A percentile compares a stretch with the other conserved stretches of the same genome.
Conservation (phyloP, 495 filamentous ascomycete species). For the Penicillium paxilli region DNA sequence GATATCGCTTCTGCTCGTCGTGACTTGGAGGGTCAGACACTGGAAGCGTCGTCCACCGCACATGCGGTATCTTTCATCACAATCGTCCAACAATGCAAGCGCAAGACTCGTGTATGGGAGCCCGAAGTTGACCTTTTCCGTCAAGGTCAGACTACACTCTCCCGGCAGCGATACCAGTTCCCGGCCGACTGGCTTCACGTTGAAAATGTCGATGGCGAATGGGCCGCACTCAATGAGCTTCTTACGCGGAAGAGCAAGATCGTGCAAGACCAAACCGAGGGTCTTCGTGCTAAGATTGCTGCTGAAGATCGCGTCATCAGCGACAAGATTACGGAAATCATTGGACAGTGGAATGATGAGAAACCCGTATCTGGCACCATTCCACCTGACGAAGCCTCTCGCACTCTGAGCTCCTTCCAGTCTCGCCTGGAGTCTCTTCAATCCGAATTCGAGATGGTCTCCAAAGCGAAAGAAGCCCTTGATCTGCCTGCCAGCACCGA, state of each 20-base stretch:
- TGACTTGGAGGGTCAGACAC: constrained; percentile 84
- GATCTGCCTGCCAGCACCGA: constrained; percentile 80
- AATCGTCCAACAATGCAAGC: constrained; percentile 91
- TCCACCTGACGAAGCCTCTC: constrained; percentile 80
- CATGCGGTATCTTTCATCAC: constrained; percentile 98
- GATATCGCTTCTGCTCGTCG: constrained; percentile 85
- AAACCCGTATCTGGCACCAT: constrained; percentile 95
- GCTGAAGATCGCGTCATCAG: constrained; percentile 90
- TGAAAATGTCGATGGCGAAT: constrained; percentile 91
- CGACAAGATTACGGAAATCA: constrained; percentile 82
- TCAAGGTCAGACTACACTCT: constrained; percentile 87
- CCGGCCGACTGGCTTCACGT: constrained; percentile 90
- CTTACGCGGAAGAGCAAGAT: constrained; percentile 88
- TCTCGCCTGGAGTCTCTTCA: constrained; percentile 75
- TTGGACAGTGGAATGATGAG: constrained; percentile 85
- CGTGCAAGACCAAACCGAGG: constrained; percentile 93
- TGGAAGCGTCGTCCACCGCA: constrained; percentile 90
- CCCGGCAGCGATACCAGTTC: constrained; percentile 89
- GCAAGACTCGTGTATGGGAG: constrained; percentile 88
- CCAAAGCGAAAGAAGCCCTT: constrained; percentile 92
- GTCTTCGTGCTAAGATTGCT: constrained; percentile 88
- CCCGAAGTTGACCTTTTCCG: constrained; percentile 94
- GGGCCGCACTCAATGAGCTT: constrained; percentile 86
- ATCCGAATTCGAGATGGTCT: constrained; percentile 88
- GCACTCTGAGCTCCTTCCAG: constrained; percentile 78